Base-by-base conservation (phyloP, 1,284 basidiomycete species). In the Erythrobasidium hasegawianum region DNA sequence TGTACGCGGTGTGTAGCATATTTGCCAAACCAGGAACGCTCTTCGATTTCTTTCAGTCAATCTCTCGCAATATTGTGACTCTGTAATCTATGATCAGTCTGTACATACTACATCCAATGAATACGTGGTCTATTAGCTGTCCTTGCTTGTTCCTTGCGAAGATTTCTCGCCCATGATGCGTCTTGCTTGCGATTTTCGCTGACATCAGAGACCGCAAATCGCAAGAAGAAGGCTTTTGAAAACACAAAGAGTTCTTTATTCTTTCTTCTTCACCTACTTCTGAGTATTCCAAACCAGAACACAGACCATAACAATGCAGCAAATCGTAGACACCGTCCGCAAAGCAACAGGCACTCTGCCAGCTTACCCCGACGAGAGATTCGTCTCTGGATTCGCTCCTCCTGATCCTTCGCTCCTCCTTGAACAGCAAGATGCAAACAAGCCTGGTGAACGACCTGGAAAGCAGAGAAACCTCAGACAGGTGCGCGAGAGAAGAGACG, bases 361-460 rank as follows among this genome's bases (percentile, higher is more conserved):
- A 18, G 20, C 18, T 18, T 65, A 65, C 38, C 62, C 62, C 10
- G 26, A 33, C 20, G 20, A 50, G 47, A 33, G 43, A 18, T 65
- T 65, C 62, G 54, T 43, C 62, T 57, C 55, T 22, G 62, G 62
- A 38, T 47, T 47, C 43, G 43, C 43, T 7, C 43, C 43, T 47
- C 43, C 43, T 24, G 62, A 65, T 26, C 56, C 62, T 14, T 55
- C 62, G 7, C 41, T 62, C 10, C 67, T 50, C 61, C 24, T 45
- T 10, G 61, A 64, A 20, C 54, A 53, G 49, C 43, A 59, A 14
- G 29, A 59, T 22, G 52, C 56, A 38, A 68, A 68, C 52, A n/a
- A 64, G 49, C 54, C 67, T 22, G 67, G 67, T 40, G 57, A 59
- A 27, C 54, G 67, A 1, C 67, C 67, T 33, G 67, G 59, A 14